Evolutionary conservation across 129 eudicot genomes (phyloP), one percentile per base, ranked within the genome.

Genomic region (Dittrichia graveolens): DNA sequence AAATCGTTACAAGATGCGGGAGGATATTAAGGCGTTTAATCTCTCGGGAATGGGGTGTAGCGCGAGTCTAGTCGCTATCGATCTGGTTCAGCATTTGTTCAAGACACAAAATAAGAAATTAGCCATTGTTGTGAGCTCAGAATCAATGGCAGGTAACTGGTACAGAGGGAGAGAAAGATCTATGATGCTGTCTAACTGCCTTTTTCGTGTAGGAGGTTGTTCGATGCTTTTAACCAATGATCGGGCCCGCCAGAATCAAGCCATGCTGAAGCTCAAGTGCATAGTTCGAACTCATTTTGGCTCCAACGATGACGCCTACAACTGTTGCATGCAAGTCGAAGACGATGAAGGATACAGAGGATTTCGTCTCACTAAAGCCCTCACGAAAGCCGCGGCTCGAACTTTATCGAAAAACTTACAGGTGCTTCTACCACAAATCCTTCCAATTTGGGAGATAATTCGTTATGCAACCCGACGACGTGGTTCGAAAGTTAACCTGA

Each of bases 1-100:
- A 2, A 85, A 88, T 59, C 85, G 43, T 13, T 88, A 88, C 80
- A 83, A 85, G 31, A 85, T 85, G 88, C 79, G 79, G n/a, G 45
- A 73, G 3, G 84, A 85, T 59, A 49, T 88, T 5, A 88, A 85
- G 79, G 44, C 71, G 10, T 88, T 71, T 61, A 85, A 88, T 38
- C 79, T 88, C 18, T 47, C 84, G 0, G 91, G 91, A 53, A 88
- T 88, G 90, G 90, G 88, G 2, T 88, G 88, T 39, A 85, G 95
- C 37, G 90, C 90, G 8, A 88, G 95, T 75, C 8, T 88, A 1
- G 64, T 88, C 0, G 84, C 86, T 0, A 59, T 88, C 11, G 72
- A 85, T 66, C 70, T 88, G 7, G 84, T 88, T 2, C 84, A 78
- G 50, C 81, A 88, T 1, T 6, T 88, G 69, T 88, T 88, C 62